phyloP scores from a whole-genome alignment of 1,284 basidiomycete species.

The Stereum hirsutum region DNA sequence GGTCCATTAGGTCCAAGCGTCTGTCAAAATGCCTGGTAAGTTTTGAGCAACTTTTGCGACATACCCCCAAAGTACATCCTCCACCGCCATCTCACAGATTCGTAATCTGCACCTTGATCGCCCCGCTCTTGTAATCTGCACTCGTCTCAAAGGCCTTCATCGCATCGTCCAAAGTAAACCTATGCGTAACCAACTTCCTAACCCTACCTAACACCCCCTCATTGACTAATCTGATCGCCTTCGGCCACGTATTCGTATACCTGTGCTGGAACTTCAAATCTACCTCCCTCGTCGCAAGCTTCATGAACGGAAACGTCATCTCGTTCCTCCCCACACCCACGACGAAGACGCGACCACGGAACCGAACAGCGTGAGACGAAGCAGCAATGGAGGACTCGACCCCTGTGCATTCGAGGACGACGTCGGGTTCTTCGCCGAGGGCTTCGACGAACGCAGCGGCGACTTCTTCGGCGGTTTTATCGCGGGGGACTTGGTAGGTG shows the following conservation, averaged over 20 bases:
- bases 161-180: conserved; percentile 70
- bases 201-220: conserved; percentile 68
- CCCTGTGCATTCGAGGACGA: conserved; percentile 71
- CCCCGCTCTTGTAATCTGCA: conserved; percentile 54
- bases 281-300: conserved; percentile 55
- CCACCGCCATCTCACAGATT: too few species aligned
- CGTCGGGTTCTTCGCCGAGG: conserved; percentile 33
- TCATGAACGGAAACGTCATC: conserved; percentile 54
- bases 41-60: too few species aligned
- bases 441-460: conserved; percentile 39
- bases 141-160: conserved; percentile 73
- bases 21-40: too few species aligned
- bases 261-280: conserved; percentile 58
- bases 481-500: conserved; percentile 40
- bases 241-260: conserved; percentile 69
- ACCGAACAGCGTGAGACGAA: conserved; percentile 19
- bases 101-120: conserved; percentile 53
- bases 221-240: conserved; percentile 66
- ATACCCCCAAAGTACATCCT: too few species aligned
- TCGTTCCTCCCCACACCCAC: conserved; percentile 57
- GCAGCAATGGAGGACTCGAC: conserved; percentile 28
- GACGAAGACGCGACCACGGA: conserved; percentile 56
- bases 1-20: too few species aligned
- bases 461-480: conserved; percentile 32
- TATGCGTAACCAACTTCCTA: conserved; percentile 78